Percentiles rank a stretch among this genome's conserved stretches.
Conservation (phyloP, 2,329 filamentous ascomycete species). For the Plenodomus biglobosus region DNA sequence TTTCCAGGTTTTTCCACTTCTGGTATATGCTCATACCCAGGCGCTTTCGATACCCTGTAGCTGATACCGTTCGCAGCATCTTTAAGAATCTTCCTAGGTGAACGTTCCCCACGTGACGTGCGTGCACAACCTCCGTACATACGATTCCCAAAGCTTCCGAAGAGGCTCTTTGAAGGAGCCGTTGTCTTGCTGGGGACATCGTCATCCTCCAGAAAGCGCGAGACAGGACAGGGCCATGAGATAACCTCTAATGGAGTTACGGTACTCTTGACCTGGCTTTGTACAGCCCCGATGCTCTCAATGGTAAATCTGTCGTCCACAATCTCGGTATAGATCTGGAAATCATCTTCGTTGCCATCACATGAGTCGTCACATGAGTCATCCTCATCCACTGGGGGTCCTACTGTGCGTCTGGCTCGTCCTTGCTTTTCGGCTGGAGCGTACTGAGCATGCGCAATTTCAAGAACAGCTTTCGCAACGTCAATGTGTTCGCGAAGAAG, state of each 20-base stretch:
- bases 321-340: constrained; percentile 53
- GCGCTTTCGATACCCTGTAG: background rate
- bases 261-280: constrained; percentile 67
- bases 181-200: background rate
- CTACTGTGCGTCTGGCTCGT: constrained; percentile 54
- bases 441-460: constrained; percentile 71
- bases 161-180: background rate
- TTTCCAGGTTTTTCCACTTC: constrained; percentile 9
- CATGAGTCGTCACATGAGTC: constrained; percentile 29
- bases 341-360: constrained; percentile 27
- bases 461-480: constrained; percentile 66
- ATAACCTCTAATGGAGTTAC: constrained; percentile 60
- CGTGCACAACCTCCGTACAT: background rate
- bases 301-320: constrained; percentile 71
- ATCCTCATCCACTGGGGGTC: constrained; percentile 36
- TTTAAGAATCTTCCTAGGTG: background rate
- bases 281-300: constrained; percentile 71
- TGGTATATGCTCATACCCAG: constrained; percentile 1
- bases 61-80: constrained; percentile 8
- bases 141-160: background rate
- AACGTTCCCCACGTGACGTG: background rate
- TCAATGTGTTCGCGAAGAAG: constrained; percentile 66
- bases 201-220: constrained; percentile 10
- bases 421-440: constrained; percentile 51
- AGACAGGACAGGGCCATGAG: constrained; percentile 23